These are phyloP conservation scores for Neurospora sp. DNA, from an alignment of 495 filamentous ascomycete genomes.

Conservation along the genomic window DNA sequence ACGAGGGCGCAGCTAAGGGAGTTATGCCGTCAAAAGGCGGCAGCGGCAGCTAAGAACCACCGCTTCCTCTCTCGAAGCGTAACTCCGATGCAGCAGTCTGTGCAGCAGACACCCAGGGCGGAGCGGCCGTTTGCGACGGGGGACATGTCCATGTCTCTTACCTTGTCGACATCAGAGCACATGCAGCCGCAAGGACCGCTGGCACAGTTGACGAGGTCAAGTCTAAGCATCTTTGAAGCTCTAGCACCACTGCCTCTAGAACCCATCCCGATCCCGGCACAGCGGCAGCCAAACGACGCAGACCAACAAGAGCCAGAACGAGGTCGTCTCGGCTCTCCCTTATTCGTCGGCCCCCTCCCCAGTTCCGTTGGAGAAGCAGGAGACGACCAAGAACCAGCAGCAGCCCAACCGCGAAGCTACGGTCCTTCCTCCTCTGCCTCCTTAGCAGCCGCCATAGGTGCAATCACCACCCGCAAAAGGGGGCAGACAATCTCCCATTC, in stretches of 20 bases:
- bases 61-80: constrained; percentile 59
- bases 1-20: constrained; percentile 73
- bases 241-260: constrained; percentile 3
- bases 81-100: constrained; percentile 36
- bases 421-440: constrained; percentile 39
- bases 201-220: constrained; percentile 42
- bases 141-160: constrained; percentile 78
- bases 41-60: constrained; percentile 50
- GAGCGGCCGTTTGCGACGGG: constrained; percentile 45
- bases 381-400: not conserved
- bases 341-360: constrained; percentile 34
- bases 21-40: constrained; percentile 69
- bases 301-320: constrained; percentile 8
- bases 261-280: not conserved
- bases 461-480: constrained; percentile 23
- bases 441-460: constrained; percentile 26
- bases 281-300: not conserved
- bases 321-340: constrained; percentile 50
- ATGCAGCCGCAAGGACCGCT: constrained; percentile 69
- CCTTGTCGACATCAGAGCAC: constrained; percentile 50
- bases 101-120: not conserved
- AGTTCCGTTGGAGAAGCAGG: not conserved
- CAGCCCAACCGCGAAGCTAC: constrained; percentile 29
- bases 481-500: constrained; percentile 30
- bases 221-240: constrained; percentile 13